These are phyloP conservation scores for Petunia hybrid DNA, from an alignment of 305 asterid genomes.

Conservation along the genomic window DNA sequence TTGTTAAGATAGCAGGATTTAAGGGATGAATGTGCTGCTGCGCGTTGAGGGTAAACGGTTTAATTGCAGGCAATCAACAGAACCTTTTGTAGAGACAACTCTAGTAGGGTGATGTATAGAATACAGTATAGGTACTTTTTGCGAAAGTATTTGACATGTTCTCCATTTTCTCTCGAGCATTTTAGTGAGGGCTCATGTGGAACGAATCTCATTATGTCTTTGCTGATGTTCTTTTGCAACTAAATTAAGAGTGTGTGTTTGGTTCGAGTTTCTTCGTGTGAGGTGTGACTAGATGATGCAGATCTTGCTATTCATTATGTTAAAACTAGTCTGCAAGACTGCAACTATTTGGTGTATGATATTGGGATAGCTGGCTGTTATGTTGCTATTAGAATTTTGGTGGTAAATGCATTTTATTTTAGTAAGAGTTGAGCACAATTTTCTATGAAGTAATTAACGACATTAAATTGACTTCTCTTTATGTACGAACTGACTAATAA, in stretches of 20 bases:
- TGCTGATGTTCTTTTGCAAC: too few relatives aligned
- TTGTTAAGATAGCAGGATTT: background rate
- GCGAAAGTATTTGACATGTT: slow-evolving; percentile 4
- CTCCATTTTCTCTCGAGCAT: slow-evolving; percentile 23
- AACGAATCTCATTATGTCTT: background rate
- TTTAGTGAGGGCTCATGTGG: slow-evolving; percentile 16
- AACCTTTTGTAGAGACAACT: slow-evolving; percentile 15
- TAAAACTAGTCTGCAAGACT: too few relatives aligned
- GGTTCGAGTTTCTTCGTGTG: too few relatives aligned
- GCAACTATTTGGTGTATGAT: too few relatives aligned
- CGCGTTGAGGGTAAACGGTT: background rate
- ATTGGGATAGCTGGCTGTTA: too few relatives aligned
- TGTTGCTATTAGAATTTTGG: background rate
- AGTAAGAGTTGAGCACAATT: background rate
- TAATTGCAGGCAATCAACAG: background rate
- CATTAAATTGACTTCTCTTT: too few relatives aligned
- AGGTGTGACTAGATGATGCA: too few relatives aligned
- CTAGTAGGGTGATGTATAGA: background rate
- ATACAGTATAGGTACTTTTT: background rate
- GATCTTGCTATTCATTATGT: too few relatives aligned
- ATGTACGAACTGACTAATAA: background rate
- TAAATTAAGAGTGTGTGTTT: too few relatives aligned
- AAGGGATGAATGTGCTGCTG: background rate
- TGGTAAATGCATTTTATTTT: background rate
- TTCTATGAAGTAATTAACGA: background rate